These are phyloP conservation scores for Citrus australasica DNA, from an alignment of 345 rosid genomes.

Conservation along the genomic window DNA sequence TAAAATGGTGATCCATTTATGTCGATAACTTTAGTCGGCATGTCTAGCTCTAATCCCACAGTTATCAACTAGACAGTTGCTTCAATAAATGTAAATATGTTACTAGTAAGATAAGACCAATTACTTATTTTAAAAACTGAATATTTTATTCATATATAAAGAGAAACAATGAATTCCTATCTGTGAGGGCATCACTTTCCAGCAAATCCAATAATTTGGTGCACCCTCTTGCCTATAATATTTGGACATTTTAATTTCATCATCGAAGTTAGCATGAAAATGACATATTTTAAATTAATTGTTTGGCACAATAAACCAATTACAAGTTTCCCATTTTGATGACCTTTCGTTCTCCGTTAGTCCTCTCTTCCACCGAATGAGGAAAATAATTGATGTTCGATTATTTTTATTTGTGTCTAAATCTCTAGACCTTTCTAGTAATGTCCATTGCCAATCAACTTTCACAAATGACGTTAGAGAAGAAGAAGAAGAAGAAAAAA, in stretches of 20 bases:
- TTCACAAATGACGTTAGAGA: not conserved
- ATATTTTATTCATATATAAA: no score
- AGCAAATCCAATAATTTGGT: not conserved
- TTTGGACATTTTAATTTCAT: not conserved
- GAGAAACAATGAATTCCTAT: not conserved
- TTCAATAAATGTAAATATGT: no score
- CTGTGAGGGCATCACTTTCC: conserved; percentile 3
- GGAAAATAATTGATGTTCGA: not conserved
- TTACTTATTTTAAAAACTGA: no score
- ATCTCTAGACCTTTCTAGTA: not conserved
- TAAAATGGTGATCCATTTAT: no score
- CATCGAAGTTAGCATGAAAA: not conserved
- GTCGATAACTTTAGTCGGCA: no score
- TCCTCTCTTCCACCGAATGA: not conserved
- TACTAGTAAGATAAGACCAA: no score
- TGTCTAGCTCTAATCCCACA: no score
- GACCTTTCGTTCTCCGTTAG: not conserved
- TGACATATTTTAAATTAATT: not conserved
- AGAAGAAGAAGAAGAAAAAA: no score
- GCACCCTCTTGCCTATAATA: not conserved
- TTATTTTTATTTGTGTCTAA: no score
- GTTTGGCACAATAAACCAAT: not conserved
- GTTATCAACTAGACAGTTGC: no score
- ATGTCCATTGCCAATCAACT: not conserved
- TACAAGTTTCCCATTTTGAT: not conserved